Evolutionary conservation across 2,329 filamentous ascomycete genomes (phyloP), one percentile per base, ranked within the genome.

Genomic region (Amylocarpus encephaloides): DNA sequence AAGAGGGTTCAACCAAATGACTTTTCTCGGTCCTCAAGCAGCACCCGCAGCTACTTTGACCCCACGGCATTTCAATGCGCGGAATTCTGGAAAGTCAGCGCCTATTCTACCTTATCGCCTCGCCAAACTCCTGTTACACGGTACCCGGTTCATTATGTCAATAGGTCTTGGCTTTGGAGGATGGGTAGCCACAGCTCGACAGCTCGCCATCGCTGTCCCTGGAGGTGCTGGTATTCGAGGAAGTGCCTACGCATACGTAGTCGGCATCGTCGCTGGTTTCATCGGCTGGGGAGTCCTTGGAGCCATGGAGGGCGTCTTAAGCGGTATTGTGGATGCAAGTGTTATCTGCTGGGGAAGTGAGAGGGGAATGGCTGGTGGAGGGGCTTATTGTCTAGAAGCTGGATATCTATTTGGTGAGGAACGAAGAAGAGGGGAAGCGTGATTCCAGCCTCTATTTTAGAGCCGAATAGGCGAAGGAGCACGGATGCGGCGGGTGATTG

Each of bases 271-370:
- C 59, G 93, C 93, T 13, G 89, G 88, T 53, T 90, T 92, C 48
- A 96, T 98, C 59, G 93, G 93, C 6, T 98, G 93, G 83, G 90
- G 88, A 5, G 84, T 97, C 1, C 74, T 98, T 45, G 89, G 90
- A 22, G 86, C 90, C 1, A 92, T 95, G 78, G 91, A 95, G 66
- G 87, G 89, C 12, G 86, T 95, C 15, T 71, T 95, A 19, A 87
- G 87, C 46, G 88, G 88, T 47, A 90, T 95, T 46, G 80, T 95
- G 4, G 90, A 95, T 68, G 90, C 86, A 2, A 83, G 89, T 33
- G 79, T 97, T 19, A 85, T 98, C 11, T 98, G 93, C 72, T 97
- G 95, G 79, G 90, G 88, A 22, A 95, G 88, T 62, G 93, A 98
- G 70, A 77, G 85, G 59, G 80, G 78, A 46, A 84, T 84, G 70